Conservation (phyloP, 441 rosid species). For the Populus hybrid region DNA sequence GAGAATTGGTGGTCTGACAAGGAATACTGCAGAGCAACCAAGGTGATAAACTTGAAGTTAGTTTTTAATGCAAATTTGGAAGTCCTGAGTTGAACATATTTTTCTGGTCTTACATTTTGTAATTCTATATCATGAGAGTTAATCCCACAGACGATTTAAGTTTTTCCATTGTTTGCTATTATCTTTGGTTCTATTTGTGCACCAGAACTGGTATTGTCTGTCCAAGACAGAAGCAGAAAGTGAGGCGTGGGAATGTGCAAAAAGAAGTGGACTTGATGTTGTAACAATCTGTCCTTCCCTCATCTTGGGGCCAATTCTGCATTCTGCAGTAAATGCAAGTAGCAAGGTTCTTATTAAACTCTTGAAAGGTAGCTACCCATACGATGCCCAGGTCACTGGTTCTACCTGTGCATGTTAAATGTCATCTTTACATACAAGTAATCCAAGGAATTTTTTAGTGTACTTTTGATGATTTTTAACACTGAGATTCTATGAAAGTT, state of each 20-base stretch:
- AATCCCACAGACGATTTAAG: neutral
- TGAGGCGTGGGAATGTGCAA: constrained; percentile 59
- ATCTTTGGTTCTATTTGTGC: neutral
- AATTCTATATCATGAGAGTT: neutral
- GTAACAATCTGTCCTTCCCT: constrained; percentile 53
- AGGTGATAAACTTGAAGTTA: constrained; percentile 31
- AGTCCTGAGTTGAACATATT: neutral
- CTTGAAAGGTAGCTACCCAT: constrained; percentile 22
- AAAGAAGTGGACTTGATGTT: constrained; percentile 60
- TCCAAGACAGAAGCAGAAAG: constrained; percentile 75
- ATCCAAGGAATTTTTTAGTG: neutral
- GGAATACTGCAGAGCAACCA: constrained; percentile 56
- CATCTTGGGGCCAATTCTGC: constrained; percentile 33
- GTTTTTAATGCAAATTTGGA: neutral
- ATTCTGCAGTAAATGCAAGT: constrained; percentile 61
- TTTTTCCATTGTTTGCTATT: neutral
- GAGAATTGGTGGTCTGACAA: constrained; percentile 71
- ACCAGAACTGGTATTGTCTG: constrained; percentile 29
- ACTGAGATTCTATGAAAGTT: neutral
- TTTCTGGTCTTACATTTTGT: neutral
- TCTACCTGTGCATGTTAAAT: neutral
- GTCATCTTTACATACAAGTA: neutral
- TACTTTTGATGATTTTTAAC: neutral
- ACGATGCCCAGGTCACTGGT: neutral
- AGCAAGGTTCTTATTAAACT: constrained; percentile 50